A percentile compares a stretch with the other conserved stretches of the same genome.
phyloP scores from a whole-genome alignment of 768 basidiomycete species.

The Lentinus brumalis region DNA sequence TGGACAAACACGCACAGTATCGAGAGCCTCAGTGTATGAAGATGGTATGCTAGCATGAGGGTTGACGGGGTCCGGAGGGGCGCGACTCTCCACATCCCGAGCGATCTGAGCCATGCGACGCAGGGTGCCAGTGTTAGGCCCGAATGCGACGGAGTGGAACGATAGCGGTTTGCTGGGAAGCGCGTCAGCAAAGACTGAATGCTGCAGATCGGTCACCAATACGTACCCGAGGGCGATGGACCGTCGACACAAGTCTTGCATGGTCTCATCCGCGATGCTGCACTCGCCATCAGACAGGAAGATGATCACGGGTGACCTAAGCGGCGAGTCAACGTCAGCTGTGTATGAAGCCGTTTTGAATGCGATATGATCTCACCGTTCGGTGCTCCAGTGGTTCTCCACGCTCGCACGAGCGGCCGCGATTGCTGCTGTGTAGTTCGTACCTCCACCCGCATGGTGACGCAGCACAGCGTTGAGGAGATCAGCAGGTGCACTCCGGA shows the following conservation, averaged over 20 bases:
- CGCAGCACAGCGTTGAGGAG: constrained; percentile 43
- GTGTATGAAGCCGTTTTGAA: too few species aligned
- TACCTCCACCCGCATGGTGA: constrained; percentile 37
- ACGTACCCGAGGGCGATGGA: constrained; percentile 48
- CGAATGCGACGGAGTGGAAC: constrained; percentile 63
- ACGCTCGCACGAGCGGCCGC: constrained; percentile 38
- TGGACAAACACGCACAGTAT: constrained; percentile 41
- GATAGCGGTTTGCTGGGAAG: constrained; percentile 51
- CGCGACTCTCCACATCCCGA: constrained; percentile 44
- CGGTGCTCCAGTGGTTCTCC: constrained; percentile 51
- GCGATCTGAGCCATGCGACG: constrained; percentile 58
- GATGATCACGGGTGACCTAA: constrained; percentile 42
- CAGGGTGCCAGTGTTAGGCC: constrained; percentile 36
- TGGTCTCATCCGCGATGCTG: constrained; percentile 34
- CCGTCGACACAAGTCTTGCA: constrained; percentile 44
- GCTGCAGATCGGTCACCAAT: background rate
- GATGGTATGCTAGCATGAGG: constrained; percentile 42
- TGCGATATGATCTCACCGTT: too few species aligned
- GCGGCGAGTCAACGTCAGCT: background rate
- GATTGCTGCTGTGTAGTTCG: constrained; percentile 48
- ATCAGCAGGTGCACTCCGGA: constrained; percentile 44
- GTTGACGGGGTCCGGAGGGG: constrained; percentile 40
- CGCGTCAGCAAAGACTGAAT: background rate
- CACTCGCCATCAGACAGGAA: constrained; percentile 63
- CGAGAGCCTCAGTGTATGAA: constrained; percentile 51